Base-by-base conservation (phyloP, 2,329 filamentous ascomycete species). In the Cryphonectria parasitica region DNA sequence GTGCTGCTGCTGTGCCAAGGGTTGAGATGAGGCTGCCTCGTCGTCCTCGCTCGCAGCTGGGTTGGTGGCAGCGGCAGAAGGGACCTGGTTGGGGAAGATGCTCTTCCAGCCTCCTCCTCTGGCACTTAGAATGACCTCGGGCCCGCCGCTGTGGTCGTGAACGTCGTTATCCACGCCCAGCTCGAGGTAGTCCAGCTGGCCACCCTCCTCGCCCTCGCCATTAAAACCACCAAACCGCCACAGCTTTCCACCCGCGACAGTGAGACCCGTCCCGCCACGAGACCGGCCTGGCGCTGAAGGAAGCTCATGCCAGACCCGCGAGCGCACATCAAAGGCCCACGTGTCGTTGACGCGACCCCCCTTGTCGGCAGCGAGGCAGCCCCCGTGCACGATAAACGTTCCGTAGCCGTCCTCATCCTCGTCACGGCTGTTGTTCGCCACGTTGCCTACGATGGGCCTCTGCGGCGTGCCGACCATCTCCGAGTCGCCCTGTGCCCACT, bases 191-290 rank as follows among this genome's bases (percentile, higher is more conserved):
- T 97, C 93, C 17, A 97, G 77, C 71, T 86, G 85, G 0, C 92
- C 93, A 22, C 93, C 93, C 64, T 92, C 83, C 76, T 95, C 91
- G 0, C 77, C 82, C 61, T 85, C 82, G 0, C 92, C 93, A 78
- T 95, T 92, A 75, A 91, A 95, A 0, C 94, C 94, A 72, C 93
- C 92, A 82, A 94, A 95, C 39, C 93, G 87, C 80, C 91, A 97
- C 8, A 97, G 79, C 34, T 89, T 87, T 34, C 88, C 88, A 68
- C 87, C 85, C 61, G 85, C 85, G 67, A 90, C 86, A 0, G 90
- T 88, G 36, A 97, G 88, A 4, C 89, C 88, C 0, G 91, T 83
- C 1, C 92, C 93, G 31, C 90, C 89, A 64, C 93, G 86, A 0
- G 87, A 82, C 10, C 90, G 87, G 0, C 86, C 90, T 0, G 92